Percentiles rank a stretch among this genome's conserved stretches.
These are phyloP conservation scores for Lignosus rhinocerotis DNA, from an alignment of 1,284 basidiomycete species.

Conservation along the genomic window DNA sequence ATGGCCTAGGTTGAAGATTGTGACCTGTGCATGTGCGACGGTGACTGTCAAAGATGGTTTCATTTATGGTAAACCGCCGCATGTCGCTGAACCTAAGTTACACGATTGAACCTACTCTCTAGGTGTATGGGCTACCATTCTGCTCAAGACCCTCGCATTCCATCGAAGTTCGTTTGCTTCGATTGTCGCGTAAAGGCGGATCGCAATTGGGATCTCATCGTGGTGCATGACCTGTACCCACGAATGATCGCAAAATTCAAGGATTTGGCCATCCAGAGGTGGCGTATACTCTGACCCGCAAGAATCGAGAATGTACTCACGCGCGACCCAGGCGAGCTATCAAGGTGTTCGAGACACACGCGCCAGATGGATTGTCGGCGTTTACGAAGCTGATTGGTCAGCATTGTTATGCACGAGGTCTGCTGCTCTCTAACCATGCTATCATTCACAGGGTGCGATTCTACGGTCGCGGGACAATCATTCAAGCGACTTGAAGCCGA, in stretches of 20 bases:
- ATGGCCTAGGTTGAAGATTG: slow-evolving; percentile 48
- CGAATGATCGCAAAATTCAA: slow-evolving; percentile 62
- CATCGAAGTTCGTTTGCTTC: slow-evolving; percentile 62
- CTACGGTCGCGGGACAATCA: slow-evolving; percentile 56
- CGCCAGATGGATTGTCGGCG: slow-evolving; percentile 46
- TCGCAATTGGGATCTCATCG: slow-evolving; percentile 67
- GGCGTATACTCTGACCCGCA: slow-evolving; percentile 11
- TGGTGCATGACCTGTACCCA: slow-evolving; percentile 52
- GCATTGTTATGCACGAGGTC: slow-evolving; percentile 8
- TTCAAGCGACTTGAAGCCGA: slow-evolving; percentile 70
- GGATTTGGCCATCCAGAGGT: slow-evolving; percentile 72
- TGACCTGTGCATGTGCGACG: slow-evolving; percentile 61
- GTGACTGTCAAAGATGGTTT: slow-evolving; percentile 67
- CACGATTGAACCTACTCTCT: not conserved
- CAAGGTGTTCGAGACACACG: slow-evolving; percentile 60
- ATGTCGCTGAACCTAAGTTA: not conserved
- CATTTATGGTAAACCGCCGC: slow-evolving; percentile 61
- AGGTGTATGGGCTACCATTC: slow-evolving; percentile 85
- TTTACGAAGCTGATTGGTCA: slow-evolving; percentile 64
- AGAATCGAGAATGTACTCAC: not conserved
- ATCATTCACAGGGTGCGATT: slow-evolving; percentile 49
- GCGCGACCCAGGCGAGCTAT: slow-evolving; percentile 59
- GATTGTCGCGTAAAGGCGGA: slow-evolving; percentile 68
- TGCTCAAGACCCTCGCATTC: slow-evolving; percentile 53
- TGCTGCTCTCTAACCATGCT: not conserved